Conservation (phyloP, 2,329 filamentous ascomycete species). For the Scedosporium apiospermum region DNA sequence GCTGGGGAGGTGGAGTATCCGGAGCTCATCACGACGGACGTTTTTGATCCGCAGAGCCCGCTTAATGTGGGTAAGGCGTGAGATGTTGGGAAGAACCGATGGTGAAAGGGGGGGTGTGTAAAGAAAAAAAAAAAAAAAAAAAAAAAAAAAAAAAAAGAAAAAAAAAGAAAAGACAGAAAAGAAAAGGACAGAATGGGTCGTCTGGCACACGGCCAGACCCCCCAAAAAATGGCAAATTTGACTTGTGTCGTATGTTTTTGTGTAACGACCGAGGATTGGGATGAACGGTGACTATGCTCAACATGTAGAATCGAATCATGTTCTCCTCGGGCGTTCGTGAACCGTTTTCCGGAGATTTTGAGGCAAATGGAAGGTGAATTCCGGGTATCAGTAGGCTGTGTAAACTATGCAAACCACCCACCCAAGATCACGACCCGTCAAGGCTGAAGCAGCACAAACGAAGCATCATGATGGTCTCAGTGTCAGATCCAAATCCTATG, state of each 20-base stretch:
- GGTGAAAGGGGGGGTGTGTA: not conserved
- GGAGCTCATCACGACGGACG: constrained; percentile 44
- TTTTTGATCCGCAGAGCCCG: constrained; percentile 51
- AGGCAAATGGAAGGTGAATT: not conserved
- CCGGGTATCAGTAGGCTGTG: not conserved
- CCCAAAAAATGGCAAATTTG: not conserved
- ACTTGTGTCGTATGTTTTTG: not conserved
- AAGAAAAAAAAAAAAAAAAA: not conserved
- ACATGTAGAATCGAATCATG: not conserved
- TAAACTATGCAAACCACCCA: not conserved
- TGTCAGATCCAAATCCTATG: not conserved
- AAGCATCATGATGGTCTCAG: not conserved
- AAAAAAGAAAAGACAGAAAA: not conserved
- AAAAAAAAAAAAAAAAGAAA: not conserved
- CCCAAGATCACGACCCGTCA: not conserved
- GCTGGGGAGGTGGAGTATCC: constrained; percentile 46
- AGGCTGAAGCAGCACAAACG: not conserved
- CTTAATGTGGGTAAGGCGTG: constrained; percentile 43
- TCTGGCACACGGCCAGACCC: too few relatives aligned
- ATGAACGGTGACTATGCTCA: not conserved
- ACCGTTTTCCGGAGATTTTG: not conserved
- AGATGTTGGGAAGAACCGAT: not conserved
- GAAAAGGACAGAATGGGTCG: not conserved
- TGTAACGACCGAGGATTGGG: not conserved
- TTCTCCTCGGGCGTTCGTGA: not conserved